Evolutionary conservation across 345 rosid species (phyloP).

Genomic region (Eutrema yunnanense): DNA sequence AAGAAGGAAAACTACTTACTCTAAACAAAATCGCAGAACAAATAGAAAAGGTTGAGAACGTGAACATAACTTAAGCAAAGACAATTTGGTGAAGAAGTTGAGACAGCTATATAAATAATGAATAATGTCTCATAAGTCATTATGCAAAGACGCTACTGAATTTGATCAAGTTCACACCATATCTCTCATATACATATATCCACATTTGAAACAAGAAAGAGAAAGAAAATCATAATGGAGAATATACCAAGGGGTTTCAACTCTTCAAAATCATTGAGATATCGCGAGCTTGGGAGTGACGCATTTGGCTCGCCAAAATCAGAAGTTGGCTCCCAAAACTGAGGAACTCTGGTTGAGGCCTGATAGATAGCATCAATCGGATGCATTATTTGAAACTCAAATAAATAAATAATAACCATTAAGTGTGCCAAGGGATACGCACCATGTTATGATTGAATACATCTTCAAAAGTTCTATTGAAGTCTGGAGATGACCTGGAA

Average conservation of each 20-base stretch:
- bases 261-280: slow-evolving; percentile 95
- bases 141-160: not conserved
- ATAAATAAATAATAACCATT: not conserved
- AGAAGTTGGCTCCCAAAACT: slow-evolving; percentile 75
- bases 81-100: not conserved
- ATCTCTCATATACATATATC: not conserved
- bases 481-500: slow-evolving; percentile 56
- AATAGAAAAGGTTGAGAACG: not conserved
- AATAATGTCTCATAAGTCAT: not conserved
- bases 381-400: slow-evolving; percentile 3
- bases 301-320: slow-evolving; percentile 46
- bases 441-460: slow-evolving; percentile 70
- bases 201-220: not conserved
- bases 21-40: not conserved
- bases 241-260: slow-evolving; percentile 72
- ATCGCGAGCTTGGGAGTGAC: slow-evolving; percentile 71
- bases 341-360: slow-evolving; percentile 73
- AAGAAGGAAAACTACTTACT: not conserved
- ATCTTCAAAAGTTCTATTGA: slow-evolving; percentile 62
- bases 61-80: not conserved
- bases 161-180: slow-evolving; percentile 7
- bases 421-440: slow-evolving; percentile 16
- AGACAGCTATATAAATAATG: not conserved
- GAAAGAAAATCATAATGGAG: not conserved
- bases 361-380: slow-evolving; percentile 9